Base-by-base conservation (phyloP, 768 basidiomycete species). In the Termitomyces sp. region DNA sequence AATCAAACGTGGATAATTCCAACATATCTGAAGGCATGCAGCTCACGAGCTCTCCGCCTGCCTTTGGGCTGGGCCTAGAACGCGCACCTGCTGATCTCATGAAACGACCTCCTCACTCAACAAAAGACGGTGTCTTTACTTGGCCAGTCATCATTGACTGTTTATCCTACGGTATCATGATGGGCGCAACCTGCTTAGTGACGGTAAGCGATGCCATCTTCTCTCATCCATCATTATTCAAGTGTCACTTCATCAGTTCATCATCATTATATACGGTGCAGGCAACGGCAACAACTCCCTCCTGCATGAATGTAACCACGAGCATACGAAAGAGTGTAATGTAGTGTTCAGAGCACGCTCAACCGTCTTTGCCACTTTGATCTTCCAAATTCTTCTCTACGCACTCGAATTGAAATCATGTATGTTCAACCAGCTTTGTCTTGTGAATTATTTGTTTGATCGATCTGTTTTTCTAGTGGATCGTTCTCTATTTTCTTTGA, bases 41-140 rank as follows among this genome's bases (percentile, higher is more conserved):
- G 73, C 61, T 77, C 29, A 76, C 76, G 5, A 78, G 82, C 46
- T 80, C 81, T 2, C 80, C 82, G 17, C 84, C 84, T 12, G 83
- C 83, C 1, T 78, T 86, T 60, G 84, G 83, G 15, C 75, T 86
- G 25, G 84, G 84, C 12, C 64, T 82, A 15, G 79, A 84, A 66
- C 72, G 73, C n/a, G 79, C 84, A 2, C 77, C 81, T 1, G 47
- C 67, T 4, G 81, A 86, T 64, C 72, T 84, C 20, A 84, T 86
- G 83, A 74, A 71, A 50, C 71, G 72, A 56, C 77, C 77, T 0
- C 82, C 83, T 0, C 77, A 78, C 61, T 69, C 70, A 3, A 62
- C 72, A 29, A 75, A 74, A 56, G 70, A 70, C 12, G 76, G 77
- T 61, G 69, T 77, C 32, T 78, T 79, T 58, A 70, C 75, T 6